Base-by-base conservation (phyloP, 768 basidiomycete genomes). In the Pleurotus citrinopileatus region DNA sequence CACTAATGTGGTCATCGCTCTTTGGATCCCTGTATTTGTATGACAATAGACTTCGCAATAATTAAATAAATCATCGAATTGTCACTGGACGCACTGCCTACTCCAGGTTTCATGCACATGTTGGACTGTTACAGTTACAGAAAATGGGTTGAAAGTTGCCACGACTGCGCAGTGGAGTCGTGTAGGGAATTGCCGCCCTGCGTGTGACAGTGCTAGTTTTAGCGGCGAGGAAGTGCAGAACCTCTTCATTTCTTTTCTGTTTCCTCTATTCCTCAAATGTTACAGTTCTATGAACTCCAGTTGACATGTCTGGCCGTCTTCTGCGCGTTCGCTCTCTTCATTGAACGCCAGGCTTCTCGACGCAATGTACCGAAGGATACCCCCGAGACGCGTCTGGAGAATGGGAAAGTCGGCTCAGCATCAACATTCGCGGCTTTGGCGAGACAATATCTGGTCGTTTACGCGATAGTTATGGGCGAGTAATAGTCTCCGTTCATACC, bases 381-480 rank as follows among this genome's bases (percentile, higher is more conserved):
- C 42, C 59, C 8, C 47, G 51, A 45, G 53, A 58, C 42, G 13
- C 44, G 52, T 8, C 27, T 56, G 8, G 63, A 57, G 28, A 48
- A 59, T 43, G 59, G 55, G 13, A 13, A 52, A 38, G 17, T 27
- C 20, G 42, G 42, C 25, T 38, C 42, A 40, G 48, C 25, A 26
- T 12, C 43, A 38, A 59, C 68, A 25, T 58, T 72, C 17, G 62
- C 71, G 2, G 57, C 60, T 22, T 56, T 78, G 52, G 70, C 74
- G 1, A 68, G 70, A 57, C 81, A 80, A 58, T 89, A 89, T 63
- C 67, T 89, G 27, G 56, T 79, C 2, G 86, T 89, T 5, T 89
- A 87, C 65, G 86, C 78, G 0, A 75, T 89, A 20, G 86, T 87
- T 22, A 89, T 89, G 87, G 83, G 86, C 82, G 59, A 44, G 81